Evolutionary conservation across 2,329 filamentous ascomycete species (phyloP).

Genomic region (Calonectria hawksworthii): DNA sequence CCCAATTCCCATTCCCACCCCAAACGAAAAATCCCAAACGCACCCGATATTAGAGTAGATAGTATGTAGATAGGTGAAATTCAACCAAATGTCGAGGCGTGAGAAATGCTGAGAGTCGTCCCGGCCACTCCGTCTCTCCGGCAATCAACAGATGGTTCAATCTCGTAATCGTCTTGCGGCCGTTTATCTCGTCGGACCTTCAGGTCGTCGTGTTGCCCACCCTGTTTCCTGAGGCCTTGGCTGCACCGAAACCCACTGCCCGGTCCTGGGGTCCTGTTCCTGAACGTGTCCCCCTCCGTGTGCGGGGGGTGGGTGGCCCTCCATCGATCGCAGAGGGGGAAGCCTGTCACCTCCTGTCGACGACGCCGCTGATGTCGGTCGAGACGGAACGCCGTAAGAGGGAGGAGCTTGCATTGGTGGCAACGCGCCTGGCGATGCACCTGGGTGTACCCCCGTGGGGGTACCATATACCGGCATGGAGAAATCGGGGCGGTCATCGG

Average conservation of each 20-base stretch:
- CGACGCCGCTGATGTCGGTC: constrained; percentile 55
- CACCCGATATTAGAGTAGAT: constrained; percentile 41
- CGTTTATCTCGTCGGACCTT: constrained; percentile 34
- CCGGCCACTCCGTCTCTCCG: not conserved
- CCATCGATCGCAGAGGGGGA: constrained; percentile 63
- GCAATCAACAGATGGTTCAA: not conserved
- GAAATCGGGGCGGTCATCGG: constrained; percentile 62
- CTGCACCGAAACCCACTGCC: constrained; percentile 53
- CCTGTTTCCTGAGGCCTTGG: constrained; percentile 51
- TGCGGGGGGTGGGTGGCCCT: constrained; percentile 49
- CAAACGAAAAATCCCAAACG: constrained; percentile 35
- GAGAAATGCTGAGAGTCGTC: not conserved
- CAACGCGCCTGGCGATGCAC: constrained; percentile 53
- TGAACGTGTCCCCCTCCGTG: constrained; percentile 46
- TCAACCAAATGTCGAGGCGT: not conserved
- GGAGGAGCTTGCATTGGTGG: constrained; percentile 58
- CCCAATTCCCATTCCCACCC: constrained; percentile 32
- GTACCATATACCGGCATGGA: constrained; percentile 56
- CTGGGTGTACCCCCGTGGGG: constrained; percentile 42
- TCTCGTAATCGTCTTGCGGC: constrained; percentile 3
- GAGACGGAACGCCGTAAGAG: constrained; percentile 54
- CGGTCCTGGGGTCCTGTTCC: constrained; percentile 53
- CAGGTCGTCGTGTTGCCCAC: constrained; percentile 52
- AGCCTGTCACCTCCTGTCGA: constrained; percentile 59
- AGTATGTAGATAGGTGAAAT: constrained; percentile 18